Percentiles rank a stretch among this genome's conserved stretches.
These are phyloP conservation scores for Maudiozyma humilis DNA, from an alignment of 1,139 yeast genomes.

Conservation along the genomic window DNA sequence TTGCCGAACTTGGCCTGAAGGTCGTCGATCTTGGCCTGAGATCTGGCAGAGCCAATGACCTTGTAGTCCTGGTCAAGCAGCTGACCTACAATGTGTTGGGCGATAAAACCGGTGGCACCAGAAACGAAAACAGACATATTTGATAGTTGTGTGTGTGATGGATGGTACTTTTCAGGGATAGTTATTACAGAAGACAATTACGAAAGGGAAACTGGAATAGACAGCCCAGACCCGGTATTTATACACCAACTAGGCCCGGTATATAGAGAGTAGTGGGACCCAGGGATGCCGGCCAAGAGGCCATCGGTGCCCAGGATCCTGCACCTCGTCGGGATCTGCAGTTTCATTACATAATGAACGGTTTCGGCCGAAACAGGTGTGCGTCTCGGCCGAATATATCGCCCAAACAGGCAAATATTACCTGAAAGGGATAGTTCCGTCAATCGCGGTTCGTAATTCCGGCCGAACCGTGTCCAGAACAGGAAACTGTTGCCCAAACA, in stretches of 20 bases:
- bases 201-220: neutral
- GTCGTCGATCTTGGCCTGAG: conserved; percentile 41
- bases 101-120: conserved; percentile 37
- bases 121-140: conserved; percentile 35
- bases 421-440: too few species aligned
- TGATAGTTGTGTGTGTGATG: too few species aligned
- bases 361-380: neutral
- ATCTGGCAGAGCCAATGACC: conserved; percentile 55
- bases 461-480: too few species aligned
- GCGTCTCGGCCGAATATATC: too few species aligned
- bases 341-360: neutral
- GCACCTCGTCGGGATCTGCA: too few species aligned
- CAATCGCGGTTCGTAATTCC: too few species aligned
- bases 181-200: neutral
- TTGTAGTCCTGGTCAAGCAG: conserved; percentile 36
- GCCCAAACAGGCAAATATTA: too few species aligned
- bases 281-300: too few species aligned
- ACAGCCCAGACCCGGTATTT: too few species aligned
- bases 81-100: conserved; percentile 36
- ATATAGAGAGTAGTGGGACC: too few species aligned
- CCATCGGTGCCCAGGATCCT: neutral
- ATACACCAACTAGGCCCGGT: too few species aligned
- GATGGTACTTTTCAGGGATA: neutral
- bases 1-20: conserved; percentile 32
- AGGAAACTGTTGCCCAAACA: too few species aligned